Percentiles rank a stretch among this genome's conserved stretches.
These are phyloP conservation scores for Fusarium continuum DNA, from an alignment of 2,329 filamentous ascomycete genomes.

Conservation along the genomic window DNA sequence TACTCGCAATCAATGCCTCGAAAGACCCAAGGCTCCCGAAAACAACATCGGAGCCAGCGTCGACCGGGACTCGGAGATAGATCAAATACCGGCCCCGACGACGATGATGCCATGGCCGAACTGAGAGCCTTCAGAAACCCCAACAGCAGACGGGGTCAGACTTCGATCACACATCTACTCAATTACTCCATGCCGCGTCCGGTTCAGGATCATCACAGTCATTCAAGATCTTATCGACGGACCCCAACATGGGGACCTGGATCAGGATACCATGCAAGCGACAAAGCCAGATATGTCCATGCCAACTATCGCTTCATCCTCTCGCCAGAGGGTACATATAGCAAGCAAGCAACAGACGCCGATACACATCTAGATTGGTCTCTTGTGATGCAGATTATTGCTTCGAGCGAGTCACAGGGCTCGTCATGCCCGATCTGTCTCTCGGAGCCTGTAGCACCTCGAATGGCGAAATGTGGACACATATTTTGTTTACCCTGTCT, in stretches of 20 bases:
- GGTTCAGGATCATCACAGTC: slow-evolving; percentile 64
- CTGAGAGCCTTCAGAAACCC: slow-evolving; percentile 67
- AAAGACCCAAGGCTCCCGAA: slow-evolving; percentile 79
- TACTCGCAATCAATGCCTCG: slow-evolving; percentile 62
- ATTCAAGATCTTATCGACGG: slow-evolving; percentile 68
- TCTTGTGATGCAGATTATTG: slow-evolving; percentile 89
- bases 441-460: slow-evolving; percentile 88
- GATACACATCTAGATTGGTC: slow-evolving; percentile 92
- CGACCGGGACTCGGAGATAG: slow-evolving; percentile 64
- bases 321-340: slow-evolving; percentile 81
- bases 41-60: slow-evolving; percentile 84
- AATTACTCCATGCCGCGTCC: slow-evolving; percentile 86
- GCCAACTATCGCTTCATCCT: slow-evolving; percentile 98
- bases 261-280: slow-evolving; percentile 87
- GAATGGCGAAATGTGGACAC: slow-evolving; percentile 97
- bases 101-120: slow-evolving; percentile 91
- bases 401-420: slow-evolving; percentile 86
- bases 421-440: slow-evolving; percentile 95
- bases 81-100: slow-evolving; percentile 59
- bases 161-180: slow-evolving; percentile 95
- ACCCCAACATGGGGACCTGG: slow-evolving; percentile 85
- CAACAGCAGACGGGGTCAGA: slow-evolving; percentile 85
- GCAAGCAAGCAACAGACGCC: slow-evolving; percentile 81
- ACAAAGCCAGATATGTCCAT: slow-evolving; percentile 91
- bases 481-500: slow-evolving; percentile 96